A percentile compares a stretch with the other conserved stretches of the same genome.
Evolutionary conservation across 345 rosid genomes (phyloP).

Genomic region (Syzygium jambos): DNA sequence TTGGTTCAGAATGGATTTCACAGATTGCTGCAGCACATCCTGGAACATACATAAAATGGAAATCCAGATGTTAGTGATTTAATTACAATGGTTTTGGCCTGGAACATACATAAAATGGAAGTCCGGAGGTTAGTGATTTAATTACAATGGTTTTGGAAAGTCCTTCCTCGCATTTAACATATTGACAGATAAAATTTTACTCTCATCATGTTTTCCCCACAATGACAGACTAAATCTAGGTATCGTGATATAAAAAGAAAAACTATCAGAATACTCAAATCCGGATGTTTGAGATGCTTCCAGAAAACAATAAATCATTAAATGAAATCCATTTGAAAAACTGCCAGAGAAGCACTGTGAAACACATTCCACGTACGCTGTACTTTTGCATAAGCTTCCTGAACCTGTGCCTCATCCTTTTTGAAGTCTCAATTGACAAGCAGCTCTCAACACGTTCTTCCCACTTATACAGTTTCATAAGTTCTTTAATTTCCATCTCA

Average conservation of each 20-base stretch:
- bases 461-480: slow-evolving; percentile 71
- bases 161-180: not conserved
- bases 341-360: not conserved
- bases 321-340: not conserved
- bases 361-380: slow-evolving; percentile 38
- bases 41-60: slow-evolving; percentile 9
- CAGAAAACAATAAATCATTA: not conserved
- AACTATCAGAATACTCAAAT: not conserved
- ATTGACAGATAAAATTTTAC: not conserved
- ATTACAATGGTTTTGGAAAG: not conserved
- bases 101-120: not conserved
- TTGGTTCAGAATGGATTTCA: slow-evolving; percentile 53
- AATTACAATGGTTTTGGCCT: not conserved
- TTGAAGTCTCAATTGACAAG: slow-evolving; percentile 44
- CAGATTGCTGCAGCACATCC: slow-evolving; percentile 68
- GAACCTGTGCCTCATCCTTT: slow-evolving; percentile 64
- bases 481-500: slow-evolving; percentile 57
- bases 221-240: not conserved
- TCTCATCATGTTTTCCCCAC: not conserved
- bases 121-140: not conserved
- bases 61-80: not conserved
- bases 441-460: slow-evolving; percentile 44
- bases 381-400: slow-evolving; percentile 67
- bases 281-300: not conserved
- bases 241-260: not conserved